Percentiles rank a stretch among this genome's conserved stretches.
These are phyloP conservation scores for Gossypium anomalum DNA, from an alignment of 345 rosid genomes.

Conservation along the genomic window DNA sequence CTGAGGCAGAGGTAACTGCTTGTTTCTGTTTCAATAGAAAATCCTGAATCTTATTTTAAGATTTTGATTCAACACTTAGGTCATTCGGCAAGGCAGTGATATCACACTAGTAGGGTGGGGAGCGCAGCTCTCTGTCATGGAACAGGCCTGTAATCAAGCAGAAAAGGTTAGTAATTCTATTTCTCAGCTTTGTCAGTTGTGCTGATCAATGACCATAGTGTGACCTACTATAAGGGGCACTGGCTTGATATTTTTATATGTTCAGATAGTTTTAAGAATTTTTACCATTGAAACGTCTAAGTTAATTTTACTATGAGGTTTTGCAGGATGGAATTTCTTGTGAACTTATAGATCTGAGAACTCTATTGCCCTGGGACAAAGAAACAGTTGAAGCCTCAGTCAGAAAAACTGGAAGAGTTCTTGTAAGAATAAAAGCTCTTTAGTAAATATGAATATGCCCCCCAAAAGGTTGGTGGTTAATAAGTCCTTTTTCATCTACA, in stretches of 20 bases:
- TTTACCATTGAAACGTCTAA: not conserved
- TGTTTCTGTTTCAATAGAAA: not conserved
- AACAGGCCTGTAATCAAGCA: constrained; percentile 75
- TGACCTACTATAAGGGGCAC: not conserved
- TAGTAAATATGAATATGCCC: not conserved
- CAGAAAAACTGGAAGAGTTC: constrained; percentile 77
- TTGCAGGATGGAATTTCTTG: constrained; percentile 86
- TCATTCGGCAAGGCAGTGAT: constrained; percentile 78
- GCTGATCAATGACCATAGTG: not conserved
- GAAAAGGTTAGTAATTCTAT: constrained; percentile 43
- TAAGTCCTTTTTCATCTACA: constrained; percentile 17
- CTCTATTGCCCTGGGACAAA: constrained; percentile 81
- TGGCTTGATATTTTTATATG: not conserved
- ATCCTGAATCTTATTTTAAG: constrained; percentile 15
- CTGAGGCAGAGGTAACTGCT: constrained; percentile 71
- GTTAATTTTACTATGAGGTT: constrained; percentile 5
- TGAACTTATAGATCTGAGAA: constrained; percentile 81
- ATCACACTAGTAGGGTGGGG: constrained; percentile 96
- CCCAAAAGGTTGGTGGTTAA: not conserved
- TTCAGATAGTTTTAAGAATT: not conserved
- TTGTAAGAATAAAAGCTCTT: constrained; percentile 39
- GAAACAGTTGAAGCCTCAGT: constrained; percentile 85
- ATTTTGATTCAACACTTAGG: constrained; percentile 35
- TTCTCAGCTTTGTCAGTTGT: not conserved
- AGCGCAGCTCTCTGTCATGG: constrained; percentile 83